phyloP scores from a whole-genome alignment of 2,329 filamentous ascomycete genomes.

The Thelonectria olida region DNA sequence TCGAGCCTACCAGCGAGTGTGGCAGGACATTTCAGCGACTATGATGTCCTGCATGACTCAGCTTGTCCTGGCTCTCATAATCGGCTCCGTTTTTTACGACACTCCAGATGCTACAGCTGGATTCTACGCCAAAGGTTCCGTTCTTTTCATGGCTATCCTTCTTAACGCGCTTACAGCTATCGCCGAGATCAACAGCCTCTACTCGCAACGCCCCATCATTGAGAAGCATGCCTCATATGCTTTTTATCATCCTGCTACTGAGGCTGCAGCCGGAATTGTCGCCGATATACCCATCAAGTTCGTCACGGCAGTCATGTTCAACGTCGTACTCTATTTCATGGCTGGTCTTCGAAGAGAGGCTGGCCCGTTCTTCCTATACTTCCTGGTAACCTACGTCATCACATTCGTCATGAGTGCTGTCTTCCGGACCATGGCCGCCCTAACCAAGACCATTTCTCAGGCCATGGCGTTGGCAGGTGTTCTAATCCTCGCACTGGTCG shows the following conservation, averaged over 20 bases:
- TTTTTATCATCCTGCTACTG: constrained; percentile 61
- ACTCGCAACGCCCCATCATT: constrained; percentile 57
- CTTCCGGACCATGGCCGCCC: constrained; percentile 77
- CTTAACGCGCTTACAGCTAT: constrained; percentile 68
- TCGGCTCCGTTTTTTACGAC: constrained; percentile 68
- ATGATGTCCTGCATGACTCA: constrained; percentile 56
- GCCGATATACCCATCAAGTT: constrained; percentile 69
- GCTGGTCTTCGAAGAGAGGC: constrained; percentile 64
- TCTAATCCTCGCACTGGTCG: constrained; percentile 63
- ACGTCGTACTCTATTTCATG: constrained; percentile 68
- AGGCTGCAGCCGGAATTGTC: constrained; percentile 64
- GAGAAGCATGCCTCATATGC: constrained; percentile 60
- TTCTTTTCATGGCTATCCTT: constrained; percentile 68
- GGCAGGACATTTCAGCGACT: constrained; percentile 60
- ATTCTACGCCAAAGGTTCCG: constrained; percentile 64
- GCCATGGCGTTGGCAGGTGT: constrained; percentile 63
- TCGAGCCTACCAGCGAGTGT: constrained; percentile 61
- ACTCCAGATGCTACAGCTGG: constrained; percentile 58
- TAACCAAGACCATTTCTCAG: constrained; percentile 72
- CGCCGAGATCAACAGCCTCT: constrained; percentile 60
- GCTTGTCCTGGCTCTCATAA: constrained; percentile 66
- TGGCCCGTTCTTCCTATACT: constrained; percentile 79
- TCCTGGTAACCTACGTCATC: constrained; percentile 74
- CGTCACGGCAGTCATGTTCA: constrained; percentile 58
- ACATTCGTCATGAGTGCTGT: constrained; percentile 80